Conservation (phyloP, 1,284 basidiomycete genomes). For the Ustilago cynodontis region DNA sequence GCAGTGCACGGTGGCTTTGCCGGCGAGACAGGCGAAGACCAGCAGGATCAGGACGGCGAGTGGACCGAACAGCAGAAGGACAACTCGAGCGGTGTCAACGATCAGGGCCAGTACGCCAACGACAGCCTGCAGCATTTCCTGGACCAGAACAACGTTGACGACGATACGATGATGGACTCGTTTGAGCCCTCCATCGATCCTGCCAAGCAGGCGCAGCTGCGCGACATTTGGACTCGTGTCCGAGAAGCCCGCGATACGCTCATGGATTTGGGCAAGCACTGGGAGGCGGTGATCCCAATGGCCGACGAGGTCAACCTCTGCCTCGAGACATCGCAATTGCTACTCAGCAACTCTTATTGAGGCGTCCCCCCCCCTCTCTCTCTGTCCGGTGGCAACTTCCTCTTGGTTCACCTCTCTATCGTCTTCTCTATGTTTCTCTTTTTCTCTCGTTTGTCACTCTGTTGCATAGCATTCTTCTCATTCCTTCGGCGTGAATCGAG, state of each 20-base stretch:
- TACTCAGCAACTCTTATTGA: slow-evolving; percentile 47
- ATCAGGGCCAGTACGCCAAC: slow-evolving; percentile 37
- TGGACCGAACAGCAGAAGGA: slow-evolving; percentile 2
- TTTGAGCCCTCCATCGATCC: slow-evolving; percentile 39
- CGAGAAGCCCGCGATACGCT: slow-evolving; percentile 58
- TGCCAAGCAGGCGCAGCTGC: slow-evolving; percentile 47
- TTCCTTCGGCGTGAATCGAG: background rate
- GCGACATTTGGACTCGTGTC: slow-evolving; percentile 59
- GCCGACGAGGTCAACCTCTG: slow-evolving; percentile 63
- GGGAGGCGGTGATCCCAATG: slow-evolving; percentile 62
- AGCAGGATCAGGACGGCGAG: slow-evolving; percentile 20
- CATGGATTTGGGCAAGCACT: slow-evolving; percentile 54
- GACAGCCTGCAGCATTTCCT: slow-evolving; percentile 42
- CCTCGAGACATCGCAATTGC: slow-evolving; percentile 57
- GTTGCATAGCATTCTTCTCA: no score
- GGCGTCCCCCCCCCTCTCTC: background rate
- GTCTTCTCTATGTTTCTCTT: background rate
- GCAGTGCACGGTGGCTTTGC: slow-evolving; percentile 52
- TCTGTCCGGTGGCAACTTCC: background rate
- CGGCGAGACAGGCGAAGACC: slow-evolving; percentile 18
- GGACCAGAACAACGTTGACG: slow-evolving; percentile 32
- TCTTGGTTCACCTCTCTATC: slow-evolving; percentile 2
- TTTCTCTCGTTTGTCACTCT: background rate
- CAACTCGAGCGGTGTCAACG: slow-evolving; percentile 15
- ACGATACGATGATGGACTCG: slow-evolving; percentile 27